Evolutionary conservation across 2,329 filamentous ascomycete species (phyloP).

Genomic region (Lasiodiplodia sp.): DNA sequence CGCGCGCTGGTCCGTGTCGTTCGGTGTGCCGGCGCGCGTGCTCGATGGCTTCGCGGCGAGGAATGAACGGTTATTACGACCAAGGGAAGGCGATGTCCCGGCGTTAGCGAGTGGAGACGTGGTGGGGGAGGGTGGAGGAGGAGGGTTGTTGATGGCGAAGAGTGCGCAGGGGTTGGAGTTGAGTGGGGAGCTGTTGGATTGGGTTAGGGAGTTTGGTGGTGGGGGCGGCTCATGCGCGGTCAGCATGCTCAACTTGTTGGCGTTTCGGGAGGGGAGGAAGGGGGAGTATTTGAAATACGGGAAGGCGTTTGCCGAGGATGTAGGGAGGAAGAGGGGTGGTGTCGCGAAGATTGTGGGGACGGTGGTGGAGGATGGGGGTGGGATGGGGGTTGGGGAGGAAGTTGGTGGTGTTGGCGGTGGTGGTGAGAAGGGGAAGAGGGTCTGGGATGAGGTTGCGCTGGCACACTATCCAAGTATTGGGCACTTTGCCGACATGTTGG

Average conservation of each 20-base stretch:
- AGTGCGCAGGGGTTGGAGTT: conserved; percentile 63
- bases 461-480: conserved; percentile 69
- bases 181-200: conserved; percentile 57
- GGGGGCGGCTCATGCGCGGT: conserved; percentile 51
- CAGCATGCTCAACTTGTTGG: conserved; percentile 69
- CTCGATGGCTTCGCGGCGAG: conserved; percentile 46
- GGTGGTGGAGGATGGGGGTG: conserved; percentile 53
- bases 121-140: too few relatives aligned
- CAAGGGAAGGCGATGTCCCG: conserved; percentile 47
- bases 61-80: conserved; percentile 47
- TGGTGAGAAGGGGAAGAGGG: conserved; percentile 50
- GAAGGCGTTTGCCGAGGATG: conserved; percentile 56
- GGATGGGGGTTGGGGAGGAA: conserved; percentile 39
- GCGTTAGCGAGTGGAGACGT: conserved; percentile 30
- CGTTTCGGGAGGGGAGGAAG: conserved; percentile 62
- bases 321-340: conserved; percentile 63
- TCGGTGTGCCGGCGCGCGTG: conserved; percentile 55
- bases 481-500: conserved; percentile 69
- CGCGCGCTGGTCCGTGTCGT: conserved; percentile 44
- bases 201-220: conserved; percentile 53
- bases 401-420: conserved; percentile 57
- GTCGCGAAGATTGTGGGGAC: conserved; percentile 69
- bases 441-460: conserved; percentile 70
- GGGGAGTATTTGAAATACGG: conserved; percentile 65
- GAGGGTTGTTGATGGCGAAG: conserved; percentile 29